Conservation (phyloP, 1,139 yeast genomes). For the Torulaspora pretoriensis region DNA sequence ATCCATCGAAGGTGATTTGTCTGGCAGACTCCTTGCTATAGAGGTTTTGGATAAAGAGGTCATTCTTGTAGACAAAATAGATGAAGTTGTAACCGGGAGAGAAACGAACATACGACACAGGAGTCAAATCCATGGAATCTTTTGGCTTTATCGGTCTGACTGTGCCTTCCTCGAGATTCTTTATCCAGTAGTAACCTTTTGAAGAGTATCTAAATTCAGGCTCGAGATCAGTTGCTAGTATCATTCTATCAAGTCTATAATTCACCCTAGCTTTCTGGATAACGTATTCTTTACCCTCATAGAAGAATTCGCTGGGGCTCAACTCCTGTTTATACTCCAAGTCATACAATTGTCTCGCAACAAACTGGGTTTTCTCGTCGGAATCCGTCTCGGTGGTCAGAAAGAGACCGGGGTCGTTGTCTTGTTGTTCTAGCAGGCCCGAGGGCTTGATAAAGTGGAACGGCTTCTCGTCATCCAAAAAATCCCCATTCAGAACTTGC, state of each 20-base stretch:
- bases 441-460: slow-evolving; percentile 37
- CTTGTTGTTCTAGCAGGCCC: slow-evolving; percentile 17
- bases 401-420: slow-evolving; percentile 39
- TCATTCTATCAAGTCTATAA: slow-evolving; percentile 30
- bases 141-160: slow-evolving; percentile 42
- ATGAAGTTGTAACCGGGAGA: slow-evolving; percentile 67
- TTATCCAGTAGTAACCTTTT: slow-evolving; percentile 61
- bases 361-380: slow-evolving; percentile 22
- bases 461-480: slow-evolving; percentile 22
- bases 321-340: slow-evolving; percentile 16
- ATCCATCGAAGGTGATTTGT: slow-evolving; percentile 67
- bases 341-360: slow-evolving; percentile 31
- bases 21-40: slow-evolving; percentile 42
- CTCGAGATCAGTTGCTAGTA: slow-evolving; percentile 36
- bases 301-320: slow-evolving; percentile 26
- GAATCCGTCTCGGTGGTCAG: slow-evolving; percentile 21
- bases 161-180: slow-evolving; percentile 40
- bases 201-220: slow-evolving; percentile 76
- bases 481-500: slow-evolving; percentile 29
- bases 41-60: slow-evolving; percentile 52
- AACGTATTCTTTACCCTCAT: slow-evolving; percentile 22
- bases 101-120: slow-evolving; percentile 57
- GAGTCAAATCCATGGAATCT: slow-evolving; percentile 28
- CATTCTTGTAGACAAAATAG: slow-evolving; percentile 65
- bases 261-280: slow-evolving; percentile 30